Percentiles rank a stretch among this genome's conserved stretches.
Evolutionary conservation across 129 eudicot genomes (phyloP).

Genomic region (Arctium lappa): DNA sequence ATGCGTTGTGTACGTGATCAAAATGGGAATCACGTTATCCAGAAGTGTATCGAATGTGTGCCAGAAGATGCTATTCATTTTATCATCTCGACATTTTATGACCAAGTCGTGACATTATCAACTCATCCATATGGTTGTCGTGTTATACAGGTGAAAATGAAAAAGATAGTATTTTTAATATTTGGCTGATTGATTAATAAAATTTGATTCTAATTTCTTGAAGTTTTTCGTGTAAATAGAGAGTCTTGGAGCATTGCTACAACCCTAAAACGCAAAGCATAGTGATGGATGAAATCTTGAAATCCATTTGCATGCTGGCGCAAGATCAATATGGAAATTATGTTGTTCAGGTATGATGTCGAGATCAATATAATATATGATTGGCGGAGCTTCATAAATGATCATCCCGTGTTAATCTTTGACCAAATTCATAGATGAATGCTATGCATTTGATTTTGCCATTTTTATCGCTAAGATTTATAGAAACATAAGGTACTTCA

Average conservation of each 20-base stretch:
- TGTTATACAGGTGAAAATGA: conserved; percentile 59
- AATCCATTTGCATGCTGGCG: conserved; percentile 75
- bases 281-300: conserved; percentile 89
- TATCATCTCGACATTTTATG: conserved; percentile 65
- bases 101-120: conserved; percentile 80
- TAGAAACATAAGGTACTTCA: background rate
- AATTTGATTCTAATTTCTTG: background rate
- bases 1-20: conserved; percentile 91
- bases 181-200: background rate
- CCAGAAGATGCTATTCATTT: conserved; percentile 79
- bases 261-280: conserved; percentile 68
- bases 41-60: conserved; percentile 79
- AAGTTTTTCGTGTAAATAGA: conserved; percentile 33
- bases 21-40: conserved; percentile 86
- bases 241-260: conserved; percentile 87
- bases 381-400: background rate
- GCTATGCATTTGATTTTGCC: background rate
- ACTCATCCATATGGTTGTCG: conserved; percentile 93
- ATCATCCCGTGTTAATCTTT: background rate
- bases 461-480: background rate
- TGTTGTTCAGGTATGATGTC: conserved; percentile 81
- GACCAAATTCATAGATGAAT: background rate
- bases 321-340: conserved; percentile 98
- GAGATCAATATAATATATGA: background rate
- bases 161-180: background rate